Evolutionary conservation across 129 eudicot genomes (phyloP), one percentile per base, ranked within the genome.

Genomic region (Solidago caesia): DNA sequence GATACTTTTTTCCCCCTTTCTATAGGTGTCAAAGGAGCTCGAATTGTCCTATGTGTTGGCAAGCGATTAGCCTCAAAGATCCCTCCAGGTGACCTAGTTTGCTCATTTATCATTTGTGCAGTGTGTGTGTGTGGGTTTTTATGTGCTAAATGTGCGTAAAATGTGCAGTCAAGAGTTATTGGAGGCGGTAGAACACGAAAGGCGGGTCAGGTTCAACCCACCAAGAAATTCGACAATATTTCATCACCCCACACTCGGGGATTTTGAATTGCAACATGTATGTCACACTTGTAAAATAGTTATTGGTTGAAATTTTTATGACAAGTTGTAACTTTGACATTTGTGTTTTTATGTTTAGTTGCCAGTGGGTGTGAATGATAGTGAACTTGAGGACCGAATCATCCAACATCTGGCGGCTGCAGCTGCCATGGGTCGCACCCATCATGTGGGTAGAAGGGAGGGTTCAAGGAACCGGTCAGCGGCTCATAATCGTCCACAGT

Each of bases 31-130:
- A 90, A 57, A 84, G 96, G 81, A 90, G 96, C 82, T 87, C 91
- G 44, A 89, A 90, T 56, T 90, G 96, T 82, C 96, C 96, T 6
- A 89, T 89, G 96, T 90, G 96, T 75, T 90, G 92, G 96, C 96
- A 87, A 79, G 72, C 84, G 43, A 81, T 90, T 65, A 85, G 85
- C 61, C 77, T 90, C 48, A 90, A 90, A 83, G 96, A 90, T 79
- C 84, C 91, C 39, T 45, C 85, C 33, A 83, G 91, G 96, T 90
- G 47, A 63, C 62, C 15, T 27, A 41, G 15, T 51, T 15, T 61
- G 5, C 46, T 51, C 43, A 61, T 70, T 25, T 8, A 49, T 70
- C n/a, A 41, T 7, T 7, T 13, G 64, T 16, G 42, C n/a, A 43
- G 5, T 6, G 42, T 53, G 52, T 46, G 78, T 71, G 49, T 66